Base-by-base conservation (phyloP, 2,329 filamentous ascomycete genomes). In the Cladosporium cucumerinum region DNA sequence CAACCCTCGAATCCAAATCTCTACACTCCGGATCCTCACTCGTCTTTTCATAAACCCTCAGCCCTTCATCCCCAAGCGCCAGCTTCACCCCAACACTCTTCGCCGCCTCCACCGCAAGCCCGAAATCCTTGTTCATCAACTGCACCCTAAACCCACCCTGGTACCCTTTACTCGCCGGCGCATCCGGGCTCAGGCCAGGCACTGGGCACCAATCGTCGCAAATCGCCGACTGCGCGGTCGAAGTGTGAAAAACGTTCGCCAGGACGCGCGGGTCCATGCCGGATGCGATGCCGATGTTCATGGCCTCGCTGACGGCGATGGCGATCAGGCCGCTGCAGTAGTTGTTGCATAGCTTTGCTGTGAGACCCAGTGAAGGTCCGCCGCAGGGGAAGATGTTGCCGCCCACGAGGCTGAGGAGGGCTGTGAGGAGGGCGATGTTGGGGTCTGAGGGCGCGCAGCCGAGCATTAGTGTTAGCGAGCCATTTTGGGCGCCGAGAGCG, bases 261-360 rank as follows among this genome's bases (percentile, higher is more conserved):
- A 87, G 76, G 2, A 84, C 79, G 5, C 81, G 73, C 0, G 85
- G 83, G 66, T 87, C 83, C 63, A 88, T 76, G 0, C 86, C 85
- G 6, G 82, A 80, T 1, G 79, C 75, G 77, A 88, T 87, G 0
- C 85, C 85, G 73, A 88, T 85, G 65, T 86, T 82, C 78, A 87
- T 82, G 0, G 85, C 84, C 72, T 88, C 86, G 0, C 83, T 80
- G 51, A 78, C 81, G 0, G 85, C 85, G 61, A 88, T 85, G 6
- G 85, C 82, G 65, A 87, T 87, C 25, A 86, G 76, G 0, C 84
- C 85, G 0, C 82, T 85, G 57, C 83, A 79, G 72, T 88, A 88
- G 69, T 88, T 88, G 71, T 88, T 88, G 63, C 81, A 85, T 6
- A 87, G 75, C 73, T 87, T 88, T 0, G 85, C 84, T 0, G 84